A percentile compares a stretch with the other conserved stretches of the same genome.
Evolutionary conservation across 257 asterid genomes (phyloP).

Genomic region (Primulina huaijiensis): DNA sequence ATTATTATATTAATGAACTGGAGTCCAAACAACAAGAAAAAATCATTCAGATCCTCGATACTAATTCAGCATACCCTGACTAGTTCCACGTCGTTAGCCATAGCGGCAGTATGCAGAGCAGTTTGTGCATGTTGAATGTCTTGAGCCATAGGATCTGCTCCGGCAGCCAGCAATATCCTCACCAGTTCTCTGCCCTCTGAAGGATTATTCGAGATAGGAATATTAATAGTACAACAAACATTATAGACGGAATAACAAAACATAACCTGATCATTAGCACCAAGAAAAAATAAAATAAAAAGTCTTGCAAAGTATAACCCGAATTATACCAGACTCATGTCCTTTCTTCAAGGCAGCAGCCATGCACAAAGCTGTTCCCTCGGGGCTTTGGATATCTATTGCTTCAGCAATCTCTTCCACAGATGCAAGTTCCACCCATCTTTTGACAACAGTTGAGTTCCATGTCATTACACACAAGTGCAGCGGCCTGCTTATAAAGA

Average conservation of each 20-base stretch:
- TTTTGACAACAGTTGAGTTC: slow-evolving; percentile 86
- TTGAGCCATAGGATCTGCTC: slow-evolving; percentile 89
- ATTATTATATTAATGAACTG: slow-evolving; percentile 16
- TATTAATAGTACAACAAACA: slow-evolving; percentile 26
- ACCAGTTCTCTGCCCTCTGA: slow-evolving; percentile 94
- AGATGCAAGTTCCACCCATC: slow-evolving; percentile 93
- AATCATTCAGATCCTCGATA: slow-evolving; percentile 8
- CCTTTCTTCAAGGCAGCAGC: slow-evolving; percentile 91
- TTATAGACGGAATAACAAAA: slow-evolving; percentile 4
- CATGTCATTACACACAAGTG: slow-evolving; percentile 86
- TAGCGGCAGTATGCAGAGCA: slow-evolving; percentile 92
- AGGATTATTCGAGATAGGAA: slow-evolving; percentile 23
- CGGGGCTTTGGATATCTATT: slow-evolving; percentile 82
- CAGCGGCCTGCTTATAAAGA: slow-evolving; percentile 66
- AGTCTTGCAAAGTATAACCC: slow-evolving; percentile 9
- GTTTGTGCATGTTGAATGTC: slow-evolving; percentile 84
- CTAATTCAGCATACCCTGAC: slow-evolving; percentile 65
- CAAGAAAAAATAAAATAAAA: slow-evolving; percentile 6
- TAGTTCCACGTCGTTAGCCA: slow-evolving; percentile 88
- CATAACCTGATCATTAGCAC: slow-evolving; percentile 16
- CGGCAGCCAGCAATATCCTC: slow-evolving; percentile 72
- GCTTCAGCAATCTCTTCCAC: slow-evolving; percentile 66
- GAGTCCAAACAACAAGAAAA: slow-evolving; percentile 11
- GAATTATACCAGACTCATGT: slow-evolving; percentile 75
- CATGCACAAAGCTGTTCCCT: slow-evolving; percentile 95